Conservation (phyloP, 129 eudicot genomes). For the Lactuca saligna region DNA sequence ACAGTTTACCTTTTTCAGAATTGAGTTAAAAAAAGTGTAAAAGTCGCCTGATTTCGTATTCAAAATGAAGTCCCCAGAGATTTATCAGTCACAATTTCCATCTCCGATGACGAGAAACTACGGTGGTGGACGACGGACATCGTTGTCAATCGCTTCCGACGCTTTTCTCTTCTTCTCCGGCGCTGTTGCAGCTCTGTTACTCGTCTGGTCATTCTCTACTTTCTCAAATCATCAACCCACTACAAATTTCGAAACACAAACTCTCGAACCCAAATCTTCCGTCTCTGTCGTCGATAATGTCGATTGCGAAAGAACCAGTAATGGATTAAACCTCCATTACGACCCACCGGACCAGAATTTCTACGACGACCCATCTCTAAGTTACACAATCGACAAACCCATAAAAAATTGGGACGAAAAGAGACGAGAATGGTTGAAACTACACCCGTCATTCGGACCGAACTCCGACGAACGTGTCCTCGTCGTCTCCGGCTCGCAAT, state of each 20-base stretch:
- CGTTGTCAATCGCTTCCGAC: conserved; percentile 29
- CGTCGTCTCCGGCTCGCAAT: conserved; percentile 54
- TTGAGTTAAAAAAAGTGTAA: neutral
- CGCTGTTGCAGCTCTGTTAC: conserved; percentile 35
- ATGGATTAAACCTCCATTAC: neutral
- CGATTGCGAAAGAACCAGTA: neutral
- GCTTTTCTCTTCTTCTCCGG: conserved; percentile 33
- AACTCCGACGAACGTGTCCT: conserved; percentile 28
- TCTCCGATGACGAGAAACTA: conserved; percentile 33
- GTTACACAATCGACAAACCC: conserved; percentile 30
- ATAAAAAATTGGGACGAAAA: conserved; percentile 35
- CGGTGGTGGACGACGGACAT: conserved; percentile 12
- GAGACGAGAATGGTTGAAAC: conserved; percentile 39
- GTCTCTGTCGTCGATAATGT: neutral
- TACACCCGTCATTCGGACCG: conserved; percentile 24
- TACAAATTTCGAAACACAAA: conserved; percentile 24
- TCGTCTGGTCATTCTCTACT: conserved; percentile 46
- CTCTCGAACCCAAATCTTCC: neutral
- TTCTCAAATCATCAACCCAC: conserved; percentile 29
- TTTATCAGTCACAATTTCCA: conserved; percentile 28
- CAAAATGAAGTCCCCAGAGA: conserved; percentile 41
- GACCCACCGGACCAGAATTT: conserved; percentile 34
- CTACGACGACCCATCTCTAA: conserved; percentile 36
- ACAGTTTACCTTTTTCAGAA: neutral
- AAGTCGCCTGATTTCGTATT: neutral